Base-by-base conservation (phyloP, 139 green algal genomes). In the Axilococcus clingmanii region DNA sequence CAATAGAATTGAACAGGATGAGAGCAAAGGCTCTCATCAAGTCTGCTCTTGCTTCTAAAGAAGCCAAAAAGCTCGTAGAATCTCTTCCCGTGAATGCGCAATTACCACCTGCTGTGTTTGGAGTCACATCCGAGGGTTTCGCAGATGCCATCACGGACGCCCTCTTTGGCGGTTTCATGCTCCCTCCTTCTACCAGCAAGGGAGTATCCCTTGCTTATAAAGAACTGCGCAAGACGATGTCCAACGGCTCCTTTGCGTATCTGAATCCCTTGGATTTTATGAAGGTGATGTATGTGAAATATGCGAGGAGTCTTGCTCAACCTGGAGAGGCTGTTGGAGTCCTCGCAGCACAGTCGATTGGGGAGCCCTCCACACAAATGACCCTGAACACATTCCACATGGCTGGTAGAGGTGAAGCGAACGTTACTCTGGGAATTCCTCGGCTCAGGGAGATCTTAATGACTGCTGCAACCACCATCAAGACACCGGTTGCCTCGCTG, bases 391-490 rank as follows among this genome's bases (percentile, higher is more conserved):
- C 92, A 17, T 99, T 99, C 79, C 93, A 99, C 50, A 77, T 76
- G 68, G 73, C 73, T 29, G 73, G 83, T 17, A 81, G 96, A 59
- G 92, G 79, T 11, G 92, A 87, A 40, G 97, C 96, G 82, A 99
- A 98, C 68, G 92, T 98, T 23, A 99, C 93, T 30, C 83, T 97
- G 55, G 93, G 92, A 36, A 91, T 99, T 69, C 93, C 93, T 7
- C 84, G 93, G 23, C 73, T 99, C 22, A 94, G 82, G 6, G 93
- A 99, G 70, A 88, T 99, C 31, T 67, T 99, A 9, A 97, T 99
- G 90, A 96, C 88, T 0, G 92, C 90, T 1, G 70, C 87, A 0
- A 48, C 58, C 17, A 49, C 29, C 30, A 94, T 94, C 61, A 82
- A 84, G 71, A 96, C 86, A 17, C 92, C 92, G 22, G 80, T 95